Evolutionary conservation across 2,329 filamentous ascomycete species (phyloP).

Genomic region (Cercospora sp.): DNA sequence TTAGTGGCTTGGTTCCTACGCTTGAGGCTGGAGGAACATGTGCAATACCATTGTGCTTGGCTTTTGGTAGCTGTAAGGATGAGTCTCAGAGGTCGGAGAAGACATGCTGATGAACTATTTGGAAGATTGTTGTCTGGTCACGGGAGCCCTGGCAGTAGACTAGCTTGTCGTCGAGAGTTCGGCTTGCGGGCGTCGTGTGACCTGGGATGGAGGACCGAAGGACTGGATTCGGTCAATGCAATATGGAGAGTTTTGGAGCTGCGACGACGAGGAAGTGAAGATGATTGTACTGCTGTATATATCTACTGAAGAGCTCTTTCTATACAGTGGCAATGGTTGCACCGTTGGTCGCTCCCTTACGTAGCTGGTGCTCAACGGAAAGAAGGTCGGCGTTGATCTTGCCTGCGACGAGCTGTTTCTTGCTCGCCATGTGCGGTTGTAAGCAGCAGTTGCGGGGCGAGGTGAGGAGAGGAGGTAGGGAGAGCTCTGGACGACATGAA

Average conservation of each 20-base stretch:
- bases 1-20: no score
- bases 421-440: not conserved
- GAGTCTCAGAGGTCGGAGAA: slow-evolving; percentile 15
- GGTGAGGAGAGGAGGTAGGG: not conserved
- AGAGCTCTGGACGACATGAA: not conserved
- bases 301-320: not conserved
- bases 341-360: not conserved
- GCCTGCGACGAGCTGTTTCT: not conserved
- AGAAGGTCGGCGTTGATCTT: not conserved
- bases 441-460: not conserved
- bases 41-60: slow-evolving; percentile 17
- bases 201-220: not conserved
- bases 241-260: not conserved
- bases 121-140: slow-evolving; percentile 8
- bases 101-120: not conserved
- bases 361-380: slow-evolving; percentile 3
- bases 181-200: not conserved
- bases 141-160: slow-evolving; percentile 4
- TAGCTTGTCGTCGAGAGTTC: not conserved
- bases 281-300: not conserved
- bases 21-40: no score
- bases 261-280: not conserved
- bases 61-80: slow-evolving; percentile 19
- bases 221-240: not conserved
- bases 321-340: not conserved